These are phyloP conservation scores for Rhododendron mucronatum DNA, from an alignment of 148 eudicot genomes.

Conservation along the genomic window DNA sequence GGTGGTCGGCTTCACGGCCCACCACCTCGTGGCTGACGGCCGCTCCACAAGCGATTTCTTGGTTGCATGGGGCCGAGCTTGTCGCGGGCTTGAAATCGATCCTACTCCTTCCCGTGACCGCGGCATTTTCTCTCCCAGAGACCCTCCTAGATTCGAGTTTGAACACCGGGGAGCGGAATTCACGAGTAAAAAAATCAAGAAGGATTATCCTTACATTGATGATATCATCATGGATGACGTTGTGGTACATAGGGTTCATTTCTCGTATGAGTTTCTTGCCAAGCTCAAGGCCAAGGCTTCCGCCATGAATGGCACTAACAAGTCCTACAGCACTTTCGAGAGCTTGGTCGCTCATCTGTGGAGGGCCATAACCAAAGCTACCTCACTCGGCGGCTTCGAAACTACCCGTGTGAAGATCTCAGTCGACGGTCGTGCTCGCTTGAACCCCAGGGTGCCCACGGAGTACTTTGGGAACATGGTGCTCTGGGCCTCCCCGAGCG, in stretches of 20 bases:
- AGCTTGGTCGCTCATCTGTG: slow-evolving; percentile 44
- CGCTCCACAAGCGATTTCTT: slow-evolving; percentile 36
- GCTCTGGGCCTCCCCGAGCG: slow-evolving; percentile 37
- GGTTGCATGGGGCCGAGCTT: slow-evolving; percentile 43
- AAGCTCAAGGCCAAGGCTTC: slow-evolving; percentile 38
- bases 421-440: slow-evolving; percentile 31
- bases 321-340: slow-evolving; percentile 34
- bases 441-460: slow-evolving; percentile 25
- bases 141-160: slow-evolving; percentile 29
- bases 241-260: slow-evolving; percentile 31
- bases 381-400: slow-evolving; percentile 15
- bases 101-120: slow-evolving; percentile 25
- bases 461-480: slow-evolving; percentile 44
- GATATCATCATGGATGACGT: slow-evolving; percentile 7
- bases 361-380: slow-evolving; percentile 37
- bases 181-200: slow-evolving; percentile 2
- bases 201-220: slow-evolving; percentile 4
- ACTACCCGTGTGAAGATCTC: slow-evolving; percentile 31
- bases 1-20: slow-evolving; percentile 37
- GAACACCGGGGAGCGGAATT: slow-evolving; percentile 32
- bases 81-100: slow-evolving; percentile 23
- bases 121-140: slow-evolving; percentile 22
- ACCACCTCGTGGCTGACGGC: slow-evolving; percentile 39
- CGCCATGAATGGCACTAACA: slow-evolving; percentile 12
- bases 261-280: slow-evolving; percentile 24